phyloP scores from a whole-genome alignment of 1,284 basidiomycete species.

The Cryptococcus sp. region DNA sequence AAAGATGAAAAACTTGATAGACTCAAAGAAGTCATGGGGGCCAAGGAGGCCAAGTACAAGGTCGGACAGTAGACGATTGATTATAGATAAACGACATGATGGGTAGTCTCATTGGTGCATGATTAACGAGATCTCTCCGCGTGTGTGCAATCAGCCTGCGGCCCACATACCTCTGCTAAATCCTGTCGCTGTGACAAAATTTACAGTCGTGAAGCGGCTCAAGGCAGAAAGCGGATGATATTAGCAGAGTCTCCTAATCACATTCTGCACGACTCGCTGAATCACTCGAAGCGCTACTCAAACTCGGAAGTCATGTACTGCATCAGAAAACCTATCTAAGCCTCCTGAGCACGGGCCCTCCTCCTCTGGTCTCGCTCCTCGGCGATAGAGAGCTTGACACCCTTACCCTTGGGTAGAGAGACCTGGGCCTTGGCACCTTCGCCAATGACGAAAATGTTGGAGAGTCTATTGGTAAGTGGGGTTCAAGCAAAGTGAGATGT shows the following conservation, averaged over 20 bases:
- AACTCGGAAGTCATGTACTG: background rate
- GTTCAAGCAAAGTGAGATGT: background rate
- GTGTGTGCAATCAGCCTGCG: too few relatives aligned
- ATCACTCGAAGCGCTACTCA: too few relatives aligned
- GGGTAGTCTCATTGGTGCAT: too few relatives aligned
- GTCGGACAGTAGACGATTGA: slow-evolving; percentile 11
- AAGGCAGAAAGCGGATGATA: too few relatives aligned
- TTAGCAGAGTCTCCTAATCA: too few relatives aligned
- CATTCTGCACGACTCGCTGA: too few relatives aligned
- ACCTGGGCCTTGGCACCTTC: slow-evolving; percentile 94
- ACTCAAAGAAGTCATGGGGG: slow-evolving; percentile 53
- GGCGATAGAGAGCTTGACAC: slow-evolving; percentile 50
- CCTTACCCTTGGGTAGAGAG: slow-evolving; percentile 97
- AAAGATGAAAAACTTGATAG: slow-evolving; percentile 76
- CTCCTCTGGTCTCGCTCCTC: slow-evolving; percentile 48
- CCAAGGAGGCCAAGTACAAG: slow-evolving; percentile 43
- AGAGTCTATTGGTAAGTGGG: slow-evolving; percentile 57
- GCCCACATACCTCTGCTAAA: too few relatives aligned
- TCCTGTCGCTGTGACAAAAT: too few relatives aligned
- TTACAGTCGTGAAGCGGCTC: too few relatives aligned
- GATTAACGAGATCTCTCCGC: too few relatives aligned
- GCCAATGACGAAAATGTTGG: slow-evolving; percentile 97
- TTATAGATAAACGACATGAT: too few relatives aligned
- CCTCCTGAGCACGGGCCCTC: slow-evolving; percentile 39
- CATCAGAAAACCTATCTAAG: slow-evolving; percentile 18